Evolutionary conservation across 768 basidiomycete genomes (phyloP).

Genomic region (Kwoniella sp.): DNA sequence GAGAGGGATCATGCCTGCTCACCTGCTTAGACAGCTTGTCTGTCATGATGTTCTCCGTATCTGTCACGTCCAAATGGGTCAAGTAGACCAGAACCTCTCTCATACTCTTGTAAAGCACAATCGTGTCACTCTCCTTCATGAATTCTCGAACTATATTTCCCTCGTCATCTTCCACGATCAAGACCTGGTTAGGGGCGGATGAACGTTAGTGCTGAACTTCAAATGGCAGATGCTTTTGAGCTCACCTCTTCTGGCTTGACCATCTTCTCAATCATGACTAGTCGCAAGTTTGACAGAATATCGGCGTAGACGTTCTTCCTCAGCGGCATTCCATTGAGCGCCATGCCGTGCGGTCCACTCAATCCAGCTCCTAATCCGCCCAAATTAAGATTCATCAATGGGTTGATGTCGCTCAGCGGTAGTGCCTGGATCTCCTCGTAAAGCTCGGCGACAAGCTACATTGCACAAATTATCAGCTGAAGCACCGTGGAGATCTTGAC

Average conservation of each 20-base stretch:
- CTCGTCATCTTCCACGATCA: constrained; percentile 98
- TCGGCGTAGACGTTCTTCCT: constrained; percentile 95
- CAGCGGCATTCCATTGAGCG: constrained; percentile 60
- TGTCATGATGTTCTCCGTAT: constrained; percentile 95
- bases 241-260: constrained; percentile 96
- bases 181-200: no score
- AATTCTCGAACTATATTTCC: constrained; percentile 99
- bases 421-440: constrained; percentile 95
- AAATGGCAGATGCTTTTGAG: background rate
- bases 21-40: constrained; percentile 96
- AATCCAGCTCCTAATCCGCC: constrained; percentile 61
- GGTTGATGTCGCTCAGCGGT: constrained; percentile 76
- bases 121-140: constrained; percentile 97
- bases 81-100: constrained; percentile 95
- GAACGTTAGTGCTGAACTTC: constrained; percentile 10
- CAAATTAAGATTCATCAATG: constrained; percentile 74
- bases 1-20: constrained; percentile 23
- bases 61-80: constrained; percentile 91
- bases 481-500: background rate
- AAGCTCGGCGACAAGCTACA: constrained; percentile 86
- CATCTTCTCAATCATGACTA: constrained; percentile 98
- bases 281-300: constrained; percentile 85
- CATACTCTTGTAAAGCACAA: constrained; percentile 98
- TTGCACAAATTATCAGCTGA: background rate
- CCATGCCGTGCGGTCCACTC: constrained; percentile 48